Base-by-base conservation (phyloP, 2,329 filamentous ascomycete genomes). In the Metarhizium brunneum region DNA sequence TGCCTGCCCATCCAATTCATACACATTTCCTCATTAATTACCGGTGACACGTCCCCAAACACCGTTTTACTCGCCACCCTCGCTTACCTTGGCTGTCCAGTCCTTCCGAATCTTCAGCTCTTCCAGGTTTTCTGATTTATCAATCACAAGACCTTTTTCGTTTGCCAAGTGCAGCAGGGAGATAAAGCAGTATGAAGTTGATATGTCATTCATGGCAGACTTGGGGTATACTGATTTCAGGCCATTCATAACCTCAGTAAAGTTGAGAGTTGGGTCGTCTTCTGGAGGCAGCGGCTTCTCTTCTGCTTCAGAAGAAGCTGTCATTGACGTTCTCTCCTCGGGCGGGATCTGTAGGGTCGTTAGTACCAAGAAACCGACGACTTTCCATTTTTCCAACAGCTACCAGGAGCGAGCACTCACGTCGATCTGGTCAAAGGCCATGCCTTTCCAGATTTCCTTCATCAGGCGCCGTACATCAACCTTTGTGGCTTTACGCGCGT, bases 111-210 rank as follows among this genome's bases (percentile, higher is more conserved):
- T 86, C 51, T 78, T 74, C 58, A 86, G 71, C 64, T 86, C 83
- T 53, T 73, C 75, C 55, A 86, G 70, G 50, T 78, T 81, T 47
- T 76, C 72, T 11, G 79, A 79, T 63, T 83, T 83, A 61, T 87
- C 81, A 59, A 96, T 87, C 29, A 87, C 78, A 43, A 96, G 76
- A 0, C 92, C 92, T 74, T 95, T 92, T 68, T 96, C 92, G 71
- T 96, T 96, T 57, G 92, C 92, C 64, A 96, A 69, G 71, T 96
- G 92, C 61, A 96, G 75, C 56, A 96, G 73, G 64, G 89, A 95
- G 66, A 99, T 99, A 73, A 97, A 99, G 69, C 94, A 95, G 72
- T 76, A 87, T 60, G 82, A 95, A 0, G 94, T 99, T 40, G 91
- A 96, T 65, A 99, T 97, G 71, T 99, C 94, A 58, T 87, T 85